These are phyloP conservation scores for Aspergillus ochraceoroseus DNA, from an alignment of 2,329 filamentous ascomycete species.

Conservation along the genomic window DNA sequence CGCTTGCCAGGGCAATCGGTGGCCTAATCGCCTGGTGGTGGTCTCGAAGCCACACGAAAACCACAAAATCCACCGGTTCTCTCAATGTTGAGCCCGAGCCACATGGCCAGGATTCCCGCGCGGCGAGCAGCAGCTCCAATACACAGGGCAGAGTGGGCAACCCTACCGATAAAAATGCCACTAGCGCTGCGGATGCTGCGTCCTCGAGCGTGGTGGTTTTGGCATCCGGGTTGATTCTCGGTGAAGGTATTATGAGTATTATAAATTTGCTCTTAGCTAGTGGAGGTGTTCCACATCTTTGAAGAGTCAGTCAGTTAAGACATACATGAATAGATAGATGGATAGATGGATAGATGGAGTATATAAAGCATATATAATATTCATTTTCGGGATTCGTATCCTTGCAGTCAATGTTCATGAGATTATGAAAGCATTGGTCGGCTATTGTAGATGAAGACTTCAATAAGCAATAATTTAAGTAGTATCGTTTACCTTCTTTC, in stretches of 20 bases:
- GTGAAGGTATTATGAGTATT: constrained; percentile 88
- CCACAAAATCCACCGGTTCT: background rate
- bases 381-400: too few species aligned
- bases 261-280: constrained; percentile 80
- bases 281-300: constrained; percentile 68
- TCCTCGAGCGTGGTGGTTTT: constrained; percentile 75
- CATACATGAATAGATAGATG: background rate
- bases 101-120: too few species aligned
- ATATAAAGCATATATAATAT: too few species aligned
- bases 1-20: constrained; percentile 77
- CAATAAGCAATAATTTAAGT: too few species aligned
- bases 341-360: too few species aligned
- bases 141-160: too few species aligned
- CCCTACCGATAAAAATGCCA: constrained; percentile 43
- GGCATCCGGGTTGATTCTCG: constrained; percentile 82
- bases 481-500: too few species aligned
- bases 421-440: too few species aligned
- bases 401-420: too few species aligned
- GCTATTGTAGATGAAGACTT: too few species aligned
- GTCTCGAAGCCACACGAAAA: constrained; percentile 48
- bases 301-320: background rate
- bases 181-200: constrained; percentile 33
- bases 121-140: too few species aligned
- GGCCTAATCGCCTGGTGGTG: constrained; percentile 76
- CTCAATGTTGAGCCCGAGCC: background rate